Evolutionary conservation across 2,329 filamentous ascomycete genomes (phyloP), one percentile per base, ranked within the genome.

Genomic region (Colletotrichum horii): DNA sequence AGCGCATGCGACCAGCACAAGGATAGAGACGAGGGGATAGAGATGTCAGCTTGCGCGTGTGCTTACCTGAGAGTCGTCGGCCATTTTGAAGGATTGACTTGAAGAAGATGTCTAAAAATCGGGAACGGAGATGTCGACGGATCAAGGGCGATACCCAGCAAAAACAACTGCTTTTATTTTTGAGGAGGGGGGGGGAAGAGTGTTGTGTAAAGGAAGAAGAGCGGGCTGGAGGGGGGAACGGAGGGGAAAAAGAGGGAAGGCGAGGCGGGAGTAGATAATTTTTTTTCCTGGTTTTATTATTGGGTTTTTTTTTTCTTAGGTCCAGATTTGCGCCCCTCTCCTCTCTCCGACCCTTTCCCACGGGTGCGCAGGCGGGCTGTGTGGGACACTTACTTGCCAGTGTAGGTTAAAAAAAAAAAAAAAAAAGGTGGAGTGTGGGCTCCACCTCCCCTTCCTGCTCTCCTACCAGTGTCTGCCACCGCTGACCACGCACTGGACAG

Each of bases 51-150:
- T 70, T 66, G 66, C 60, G 72, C 64, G 69, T 71, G 56, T 55
- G 60, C 89, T 87, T 87, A 91, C 89, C 83, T 90, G 83, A 78
- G 83, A 82, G 78, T 85, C 89, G 78, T 91, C 89, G 81, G 90
- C 85, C 90, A 92, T 92, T 82, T 85, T 91, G 89, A 88, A 83
- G 83, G 83, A 84, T 85, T 87, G 77, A 78, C 78, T 77, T 56
- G 71, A 76, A 77, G 77, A 77, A 69, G 71, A 76, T 78, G 78
- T 71, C 75, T 77, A 78, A 76, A 77, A 75, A 76, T 78, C 77
- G 71, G 74, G 76, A 73, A 74, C 69, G 77, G 71, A 76, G 66
- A 76, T 78, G 55, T 76, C 79, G 80, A 80, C 79, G 78, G 78
- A 79, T 76, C 77, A 78, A 72, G 74, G 66, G 71, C 64, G 72